A percentile compares a stretch with the other conserved stretches of the same genome.
Evolutionary conservation across 1,284 basidiomycete genomes (phyloP).

Genomic region (Austroboletus novae-zelandiae): DNA sequence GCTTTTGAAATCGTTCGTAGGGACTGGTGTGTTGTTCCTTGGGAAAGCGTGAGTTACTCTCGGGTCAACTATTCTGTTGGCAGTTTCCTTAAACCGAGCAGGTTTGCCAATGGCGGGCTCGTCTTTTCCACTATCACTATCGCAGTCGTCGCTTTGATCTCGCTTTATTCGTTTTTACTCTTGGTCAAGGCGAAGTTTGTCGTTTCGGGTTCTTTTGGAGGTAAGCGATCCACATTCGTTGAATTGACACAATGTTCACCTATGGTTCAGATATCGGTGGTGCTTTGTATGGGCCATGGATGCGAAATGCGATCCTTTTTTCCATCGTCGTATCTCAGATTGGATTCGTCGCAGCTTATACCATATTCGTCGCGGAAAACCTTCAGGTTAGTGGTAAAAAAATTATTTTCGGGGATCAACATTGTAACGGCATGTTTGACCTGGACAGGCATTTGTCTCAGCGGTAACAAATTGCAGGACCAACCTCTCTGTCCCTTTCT

Average conservation of each 20-base stretch:
- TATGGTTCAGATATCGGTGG: constrained; percentile 83
- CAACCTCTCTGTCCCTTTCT: constrained; percentile 68
- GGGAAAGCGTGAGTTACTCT: constrained; percentile 71
- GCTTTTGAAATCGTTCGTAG: constrained; percentile 94
- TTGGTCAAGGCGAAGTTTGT: constrained; percentile 88
- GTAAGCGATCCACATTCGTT: constrained; percentile 38
- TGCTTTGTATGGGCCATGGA: constrained; percentile 86
- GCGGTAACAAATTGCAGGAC: constrained; percentile 81
- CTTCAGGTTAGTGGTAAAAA: constrained; percentile 49
- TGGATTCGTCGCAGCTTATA: constrained; percentile 88
- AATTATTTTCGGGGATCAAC: neutral
- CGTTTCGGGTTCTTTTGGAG: constrained; percentile 92
- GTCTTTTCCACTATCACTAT: constrained; percentile 86
- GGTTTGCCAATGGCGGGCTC: constrained; percentile 94
- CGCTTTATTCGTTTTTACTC: constrained; percentile 92
- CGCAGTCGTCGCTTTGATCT: constrained; percentile 81
- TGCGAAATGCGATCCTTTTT: constrained; percentile 86
- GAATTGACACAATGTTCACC: constrained; percentile 2
- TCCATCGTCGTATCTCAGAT: constrained; percentile 92
- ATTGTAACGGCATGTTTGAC: constrained; percentile 1
- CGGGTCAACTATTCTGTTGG: neutral
- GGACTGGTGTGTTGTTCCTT: constrained; percentile 94
- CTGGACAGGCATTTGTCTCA: constrained; percentile 69
- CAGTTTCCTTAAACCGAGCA: constrained; percentile 31
- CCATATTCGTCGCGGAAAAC: constrained; percentile 95